These are phyloP conservation scores for Yamadazyma triangularis DNA, from an alignment of 1,139 yeast genomes.

Conservation along the genomic window DNA sequence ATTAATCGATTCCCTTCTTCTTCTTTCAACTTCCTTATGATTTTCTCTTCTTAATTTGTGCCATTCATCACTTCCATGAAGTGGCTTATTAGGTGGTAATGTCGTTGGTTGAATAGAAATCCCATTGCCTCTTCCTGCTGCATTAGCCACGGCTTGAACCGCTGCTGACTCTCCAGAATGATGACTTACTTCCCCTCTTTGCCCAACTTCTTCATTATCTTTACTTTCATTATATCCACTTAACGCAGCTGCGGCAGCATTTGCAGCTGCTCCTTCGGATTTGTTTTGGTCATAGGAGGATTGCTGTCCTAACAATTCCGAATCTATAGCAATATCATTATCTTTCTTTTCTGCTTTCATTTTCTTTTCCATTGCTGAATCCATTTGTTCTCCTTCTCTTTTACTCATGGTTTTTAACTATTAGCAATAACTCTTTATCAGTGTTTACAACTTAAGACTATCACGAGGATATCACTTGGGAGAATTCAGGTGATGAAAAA, in stretches of 20 bases:
- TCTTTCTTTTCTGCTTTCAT: slow-evolving; percentile 24
- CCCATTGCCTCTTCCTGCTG: slow-evolving; percentile 6
- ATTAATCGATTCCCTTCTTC: slow-evolving; percentile 91
- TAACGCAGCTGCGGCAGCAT: neutral
- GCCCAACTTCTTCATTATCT: neutral
- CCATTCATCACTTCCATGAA: slow-evolving; percentile 82
- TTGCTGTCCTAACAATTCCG: slow-evolving; percentile 46
- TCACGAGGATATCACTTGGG: slow-evolving; percentile 12
- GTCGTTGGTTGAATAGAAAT: slow-evolving; percentile 29
- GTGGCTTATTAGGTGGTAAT: slow-evolving; percentile 40
- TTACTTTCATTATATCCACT: neutral
- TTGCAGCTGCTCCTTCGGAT: slow-evolving; percentile 1
- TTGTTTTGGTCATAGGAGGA: slow-evolving; percentile 19
- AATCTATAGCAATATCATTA: slow-evolving; percentile 41
- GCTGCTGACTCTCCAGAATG: slow-evolving; percentile 1
- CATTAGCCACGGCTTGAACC: slow-evolving; percentile 3
- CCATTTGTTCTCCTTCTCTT: slow-evolving; percentile 7
- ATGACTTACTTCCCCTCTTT: neutral
- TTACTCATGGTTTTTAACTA: slow-evolving; percentile 9
- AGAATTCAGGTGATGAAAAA: slow-evolving; percentile 7
- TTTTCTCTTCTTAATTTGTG: slow-evolving; percentile 79
- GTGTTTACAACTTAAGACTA: no score
- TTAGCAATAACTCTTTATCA: no score
- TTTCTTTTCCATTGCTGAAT: slow-evolving; percentile 5
- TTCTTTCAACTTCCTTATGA: slow-evolving; percentile 96